Conservation (phyloP, 129 eudicot genomes). For the Scalesia atractyloides region DNA sequence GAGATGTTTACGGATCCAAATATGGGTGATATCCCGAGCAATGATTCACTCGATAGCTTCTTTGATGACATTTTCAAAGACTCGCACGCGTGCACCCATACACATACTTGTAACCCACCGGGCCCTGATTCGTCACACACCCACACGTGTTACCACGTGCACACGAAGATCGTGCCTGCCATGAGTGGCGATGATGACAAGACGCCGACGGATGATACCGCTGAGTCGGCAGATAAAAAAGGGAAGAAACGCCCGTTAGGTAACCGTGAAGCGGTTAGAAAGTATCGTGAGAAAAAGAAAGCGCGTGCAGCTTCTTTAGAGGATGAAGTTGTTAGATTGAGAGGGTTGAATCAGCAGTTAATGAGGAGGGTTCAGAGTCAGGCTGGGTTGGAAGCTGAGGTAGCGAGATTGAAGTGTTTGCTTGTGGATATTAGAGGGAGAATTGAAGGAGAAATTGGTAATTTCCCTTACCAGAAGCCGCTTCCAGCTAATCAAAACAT, state of each 20-base stretch:
- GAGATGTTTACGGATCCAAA: slow-evolving; percentile 52
- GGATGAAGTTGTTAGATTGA: slow-evolving; percentile 74
- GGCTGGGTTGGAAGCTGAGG: slow-evolving; percentile 71
- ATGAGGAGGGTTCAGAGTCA: slow-evolving; percentile 74
- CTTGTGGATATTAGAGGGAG: slow-evolving; percentile 90
- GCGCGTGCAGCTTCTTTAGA: slow-evolving; percentile 78
- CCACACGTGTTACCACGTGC: slow-evolving; percentile 87
- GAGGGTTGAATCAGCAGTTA: slow-evolving; percentile 72
- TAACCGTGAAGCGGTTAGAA: slow-evolving; percentile 85
- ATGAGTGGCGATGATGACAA: slow-evolving; percentile 56
- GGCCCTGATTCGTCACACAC: slow-evolving; percentile 91
- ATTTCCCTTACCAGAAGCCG: slow-evolving; percentile 69
- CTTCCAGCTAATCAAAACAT: slow-evolving; percentile 48
- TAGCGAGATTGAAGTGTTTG: slow-evolving; percentile 84
- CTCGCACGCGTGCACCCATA: slow-evolving; percentile 80
- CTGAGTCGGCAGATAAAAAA: slow-evolving; percentile 68
- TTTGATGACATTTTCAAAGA: slow-evolving; percentile 64
- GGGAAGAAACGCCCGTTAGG: slow-evolving; percentile 69
- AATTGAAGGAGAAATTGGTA: slow-evolving; percentile 87
- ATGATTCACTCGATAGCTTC: slow-evolving; percentile 62
- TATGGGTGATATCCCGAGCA: slow-evolving; percentile 55
- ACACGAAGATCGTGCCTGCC: slow-evolving; percentile 69
- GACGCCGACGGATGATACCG: slow-evolving; percentile 60
- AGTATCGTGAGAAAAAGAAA: slow-evolving; percentile 85
- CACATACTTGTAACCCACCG: slow-evolving; percentile 92